Conservation (phyloP, 1,284 basidiomycete species). For the Amylostereum chailletii region DNA sequence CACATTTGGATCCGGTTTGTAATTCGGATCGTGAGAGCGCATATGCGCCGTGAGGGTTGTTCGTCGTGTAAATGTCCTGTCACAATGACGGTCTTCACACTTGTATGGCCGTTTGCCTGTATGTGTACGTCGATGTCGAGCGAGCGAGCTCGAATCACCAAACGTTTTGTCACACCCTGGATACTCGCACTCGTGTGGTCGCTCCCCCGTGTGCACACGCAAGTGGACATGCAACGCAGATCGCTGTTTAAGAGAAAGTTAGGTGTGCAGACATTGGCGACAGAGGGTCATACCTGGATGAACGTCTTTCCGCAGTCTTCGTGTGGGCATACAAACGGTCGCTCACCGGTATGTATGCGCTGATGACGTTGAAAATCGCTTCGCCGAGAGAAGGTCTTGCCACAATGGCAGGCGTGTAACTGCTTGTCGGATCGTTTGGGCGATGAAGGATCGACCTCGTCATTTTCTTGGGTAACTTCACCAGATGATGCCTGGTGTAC, state of each 20-base stretch:
- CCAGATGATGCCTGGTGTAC: conserved; percentile 2
- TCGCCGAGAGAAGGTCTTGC: conserved; percentile 66
- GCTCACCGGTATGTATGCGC: conserved; percentile 85
- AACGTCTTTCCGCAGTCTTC: conserved; percentile 75
- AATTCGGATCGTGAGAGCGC: conserved; percentile 72
- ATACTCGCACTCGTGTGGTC: conserved; percentile 82
- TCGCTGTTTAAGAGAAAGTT: conserved; percentile 36
- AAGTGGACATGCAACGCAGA: conserved; percentile 82
- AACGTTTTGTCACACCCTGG: conserved; percentile 79
- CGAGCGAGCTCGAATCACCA: conserved; percentile 81
- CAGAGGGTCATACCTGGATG: conserved; percentile 53
- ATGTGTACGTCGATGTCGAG: conserved; percentile 82
- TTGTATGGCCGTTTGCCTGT: conserved; percentile 78
- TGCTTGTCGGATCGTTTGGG: too few relatives aligned
- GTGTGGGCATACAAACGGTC: conserved; percentile 69
- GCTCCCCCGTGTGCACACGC: conserved; percentile 84
- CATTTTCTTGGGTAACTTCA: conserved; percentile 27
- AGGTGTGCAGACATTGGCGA: conserved; percentile 2
- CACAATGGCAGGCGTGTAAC: conserved; percentile 26
- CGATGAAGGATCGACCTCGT: too few relatives aligned
- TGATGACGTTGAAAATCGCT: conserved; percentile 75
- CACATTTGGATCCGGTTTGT: conserved; percentile 76
- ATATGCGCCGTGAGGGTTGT: conserved; percentile 77
- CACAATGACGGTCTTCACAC: conserved; percentile 70
- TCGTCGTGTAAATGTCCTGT: conserved; percentile 78